Conservation (phyloP, 1,139 yeast genomes). For the Sugiyamaella novakii region DNA sequence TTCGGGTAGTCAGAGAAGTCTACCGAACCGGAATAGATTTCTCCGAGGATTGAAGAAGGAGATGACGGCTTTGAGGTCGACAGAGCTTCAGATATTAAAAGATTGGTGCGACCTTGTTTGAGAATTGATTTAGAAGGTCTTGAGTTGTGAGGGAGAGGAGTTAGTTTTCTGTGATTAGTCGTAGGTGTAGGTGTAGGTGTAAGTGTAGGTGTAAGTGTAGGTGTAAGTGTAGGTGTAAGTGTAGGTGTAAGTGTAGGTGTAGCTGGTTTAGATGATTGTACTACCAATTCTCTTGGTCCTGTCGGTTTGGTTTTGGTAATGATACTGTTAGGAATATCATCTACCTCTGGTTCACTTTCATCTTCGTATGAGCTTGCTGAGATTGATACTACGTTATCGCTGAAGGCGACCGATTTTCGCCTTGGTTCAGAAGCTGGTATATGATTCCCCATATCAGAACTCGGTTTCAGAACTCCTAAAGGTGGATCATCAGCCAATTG, state of each 20-base stretch:
- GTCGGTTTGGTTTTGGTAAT: background rate
- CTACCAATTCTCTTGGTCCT: background rate
- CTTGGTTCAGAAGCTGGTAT: background rate
- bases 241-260: too few species aligned
- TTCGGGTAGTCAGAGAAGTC: constrained; percentile 25
- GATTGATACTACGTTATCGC: constrained; percentile 7
- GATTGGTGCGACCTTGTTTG: background rate
- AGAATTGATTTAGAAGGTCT: constrained; percentile 11
- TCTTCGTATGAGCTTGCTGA: constrained; percentile 11
- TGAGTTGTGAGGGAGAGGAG: constrained; percentile 7
- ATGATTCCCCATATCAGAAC: too few species aligned
- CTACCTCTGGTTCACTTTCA: background rate
- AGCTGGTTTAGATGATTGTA: too few species aligned
- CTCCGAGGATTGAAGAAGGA: constrained; percentile 22
- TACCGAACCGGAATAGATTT: constrained; percentile 28
- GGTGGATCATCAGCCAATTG: too few species aligned
- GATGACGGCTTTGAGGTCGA: background rate
- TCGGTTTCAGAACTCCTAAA: too few species aligned
- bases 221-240: too few species aligned
- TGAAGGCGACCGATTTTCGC: constrained; percentile 9
- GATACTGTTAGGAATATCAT: background rate
- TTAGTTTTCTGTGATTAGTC: background rate
- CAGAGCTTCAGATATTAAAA: background rate
- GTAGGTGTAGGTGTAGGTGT: background rate
- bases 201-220: too few species aligned